Conservation (phyloP, 495 filamentous ascomycete genomes). For the Aspergillus hancockii region DNA sequence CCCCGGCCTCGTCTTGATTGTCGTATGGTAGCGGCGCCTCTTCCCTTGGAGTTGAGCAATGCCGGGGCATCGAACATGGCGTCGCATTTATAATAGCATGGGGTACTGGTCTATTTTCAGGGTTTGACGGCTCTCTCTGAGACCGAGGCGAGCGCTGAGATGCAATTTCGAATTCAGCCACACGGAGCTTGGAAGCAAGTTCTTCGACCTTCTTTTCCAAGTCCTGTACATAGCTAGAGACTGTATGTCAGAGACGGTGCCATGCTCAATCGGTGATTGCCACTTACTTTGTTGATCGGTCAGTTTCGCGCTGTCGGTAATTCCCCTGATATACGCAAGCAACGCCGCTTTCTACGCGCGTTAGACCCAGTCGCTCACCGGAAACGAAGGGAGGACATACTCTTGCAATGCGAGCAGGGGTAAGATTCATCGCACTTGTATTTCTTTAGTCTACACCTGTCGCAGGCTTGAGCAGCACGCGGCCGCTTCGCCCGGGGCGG, state of each 20-base stretch:
- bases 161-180: constrained; percentile 24
- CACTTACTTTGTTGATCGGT: constrained; percentile 37
- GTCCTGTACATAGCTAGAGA: constrained; percentile 35
- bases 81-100: constrained; percentile 25
- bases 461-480: constrained; percentile 43
- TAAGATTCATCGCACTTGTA: constrained; percentile 48
- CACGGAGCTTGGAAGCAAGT: constrained; percentile 29
- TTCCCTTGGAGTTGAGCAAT: constrained; percentile 28
- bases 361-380: neutral
- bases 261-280: neutral
- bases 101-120: constrained; percentile 3
- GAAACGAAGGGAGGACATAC: constrained; percentile 19
- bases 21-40: constrained; percentile 18
- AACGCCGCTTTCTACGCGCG: constrained; percentile 28
- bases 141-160: constrained; percentile 19
- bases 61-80: constrained; percentile 31
- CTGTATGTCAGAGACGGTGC: neutral
- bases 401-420: constrained; percentile 44
- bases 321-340: constrained; percentile 40
- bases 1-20: constrained; percentile 26
- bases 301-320: constrained; percentile 38
- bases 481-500: constrained; percentile 38
- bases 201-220: constrained; percentile 43
- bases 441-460: constrained; percentile 44
- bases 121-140: constrained; percentile 7